Percentiles rank a stretch among this genome's conserved stretches.
phyloP scores from a whole-genome alignment of 176 grass and related monocot genomes.

The Ensete glaucum region DNA sequence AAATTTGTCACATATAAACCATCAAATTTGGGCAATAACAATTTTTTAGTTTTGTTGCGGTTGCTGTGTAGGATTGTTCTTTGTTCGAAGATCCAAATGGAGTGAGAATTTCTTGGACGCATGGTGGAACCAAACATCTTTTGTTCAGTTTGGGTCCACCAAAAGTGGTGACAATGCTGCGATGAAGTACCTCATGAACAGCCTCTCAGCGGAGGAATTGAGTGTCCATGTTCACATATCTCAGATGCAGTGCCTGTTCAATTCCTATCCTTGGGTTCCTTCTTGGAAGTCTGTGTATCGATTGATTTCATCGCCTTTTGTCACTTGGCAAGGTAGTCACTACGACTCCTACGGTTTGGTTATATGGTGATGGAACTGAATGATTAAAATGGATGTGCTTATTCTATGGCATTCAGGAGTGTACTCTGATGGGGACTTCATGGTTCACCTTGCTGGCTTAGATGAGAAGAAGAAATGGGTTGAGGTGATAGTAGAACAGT shows the following conservation, averaged over 20 bases:
- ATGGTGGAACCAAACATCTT: constrained; percentile 94
- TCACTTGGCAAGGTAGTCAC: constrained; percentile 63
- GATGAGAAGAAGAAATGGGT: constrained; percentile 68
- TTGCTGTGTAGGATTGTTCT: constrained; percentile 53
- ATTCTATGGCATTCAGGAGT: constrained; percentile 33
- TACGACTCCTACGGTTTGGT: not conserved
- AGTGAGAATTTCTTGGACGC: constrained; percentile 50
- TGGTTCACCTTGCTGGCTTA: constrained; percentile 86
- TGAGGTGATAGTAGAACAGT: constrained; percentile 41
- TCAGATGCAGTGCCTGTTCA: constrained; percentile 82
- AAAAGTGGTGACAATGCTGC: constrained; percentile 77
- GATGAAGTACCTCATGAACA: constrained; percentile 50
- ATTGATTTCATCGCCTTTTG: constrained; percentile 35
- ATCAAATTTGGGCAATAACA: not conserved
- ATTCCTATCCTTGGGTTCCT: constrained; percentile 74
- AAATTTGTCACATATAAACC: not conserved
- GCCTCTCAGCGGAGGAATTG: constrained; percentile 49
- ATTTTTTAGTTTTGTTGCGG: not conserved
- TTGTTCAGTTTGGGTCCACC: constrained; percentile 67
- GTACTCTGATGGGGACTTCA: constrained; percentile 88
- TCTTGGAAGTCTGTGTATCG: constrained; percentile 43
- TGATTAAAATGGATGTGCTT: not conserved
- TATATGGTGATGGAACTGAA: not conserved
- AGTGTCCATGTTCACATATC: constrained; percentile 43
- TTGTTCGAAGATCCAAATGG: constrained; percentile 68